Percentiles rank a stretch among this genome's conserved stretches.
These are phyloP conservation scores for Zizania latifolia DNA, from an alignment of 176 grass and related monocot species.

Conservation along the genomic window DNA sequence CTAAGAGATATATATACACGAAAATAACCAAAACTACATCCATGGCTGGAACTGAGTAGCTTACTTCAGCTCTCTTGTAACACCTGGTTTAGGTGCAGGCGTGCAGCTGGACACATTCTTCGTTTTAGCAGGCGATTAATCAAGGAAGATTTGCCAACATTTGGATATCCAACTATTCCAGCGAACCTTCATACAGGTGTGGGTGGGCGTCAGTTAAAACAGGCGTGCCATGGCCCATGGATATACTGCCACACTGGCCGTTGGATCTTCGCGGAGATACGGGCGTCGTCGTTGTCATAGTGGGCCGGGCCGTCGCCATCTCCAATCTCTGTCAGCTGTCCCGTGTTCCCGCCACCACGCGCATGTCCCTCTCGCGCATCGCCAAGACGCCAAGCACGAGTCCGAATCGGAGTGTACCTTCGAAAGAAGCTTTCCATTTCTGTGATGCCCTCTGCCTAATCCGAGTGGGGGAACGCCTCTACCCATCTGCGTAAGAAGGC, in stretches of 20 bases:
- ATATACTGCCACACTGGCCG: not conserved
- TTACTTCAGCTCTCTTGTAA: slow-evolving; percentile 96
- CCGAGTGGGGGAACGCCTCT: no score
- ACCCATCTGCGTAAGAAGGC: no score
- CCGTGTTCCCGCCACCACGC: no score
- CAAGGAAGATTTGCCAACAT: slow-evolving; percentile 95
- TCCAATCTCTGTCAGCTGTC: no score
- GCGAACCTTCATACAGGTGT: slow-evolving; percentile 60
- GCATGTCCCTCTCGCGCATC: no score
- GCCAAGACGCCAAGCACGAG: no score
- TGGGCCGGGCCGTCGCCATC: no score
- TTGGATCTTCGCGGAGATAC: not conserved
- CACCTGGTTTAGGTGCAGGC: slow-evolving; percentile 87
- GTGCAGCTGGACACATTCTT: slow-evolving; percentile 96
- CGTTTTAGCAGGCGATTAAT: slow-evolving; percentile 93
- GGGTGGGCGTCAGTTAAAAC: not conserved
- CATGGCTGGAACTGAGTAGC: not conserved
- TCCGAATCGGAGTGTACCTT: no score
- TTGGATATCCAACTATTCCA: slow-evolving; percentile 99
- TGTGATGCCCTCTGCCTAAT: no score
- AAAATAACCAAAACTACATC: not conserved
- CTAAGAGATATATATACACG: not conserved
- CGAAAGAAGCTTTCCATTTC: no score
- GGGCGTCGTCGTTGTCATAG: not conserved
- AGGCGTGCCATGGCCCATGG: not conserved